These are phyloP conservation scores for Phytopythium kandeliae DNA, from an alignment of 352 stramenopile genomes.

Conservation along the genomic window DNA sequence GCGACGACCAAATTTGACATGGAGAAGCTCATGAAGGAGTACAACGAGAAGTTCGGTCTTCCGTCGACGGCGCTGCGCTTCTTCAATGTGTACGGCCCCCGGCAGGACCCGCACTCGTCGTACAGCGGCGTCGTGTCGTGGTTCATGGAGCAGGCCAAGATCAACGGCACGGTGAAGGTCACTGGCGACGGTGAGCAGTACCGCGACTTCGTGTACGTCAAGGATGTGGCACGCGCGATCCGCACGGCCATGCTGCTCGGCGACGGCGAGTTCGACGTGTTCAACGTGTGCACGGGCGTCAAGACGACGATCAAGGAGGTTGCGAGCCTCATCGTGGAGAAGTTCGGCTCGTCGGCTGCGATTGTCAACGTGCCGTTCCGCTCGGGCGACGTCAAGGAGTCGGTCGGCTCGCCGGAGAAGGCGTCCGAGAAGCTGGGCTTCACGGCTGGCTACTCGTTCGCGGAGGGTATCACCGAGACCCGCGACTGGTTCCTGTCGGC, in stretches of 20 bases:
- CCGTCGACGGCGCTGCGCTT: conserved; percentile 51
- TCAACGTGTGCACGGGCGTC: conserved; percentile 60
- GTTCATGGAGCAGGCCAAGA: conserved; percentile 64
- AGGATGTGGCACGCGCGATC: conserved; percentile 55
- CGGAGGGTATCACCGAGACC: conserved; percentile 35
- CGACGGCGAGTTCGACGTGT: conserved; percentile 46
- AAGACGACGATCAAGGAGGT: conserved; percentile 50
- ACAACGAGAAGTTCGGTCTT: conserved; percentile 37
- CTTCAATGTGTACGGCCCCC: conserved; percentile 61
- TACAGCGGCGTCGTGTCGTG: conserved; percentile 60
- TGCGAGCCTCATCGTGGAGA: conserved; percentile 32
- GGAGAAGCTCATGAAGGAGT: conserved; percentile 48
- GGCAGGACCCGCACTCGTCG: conserved; percentile 53
- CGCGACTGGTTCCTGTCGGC: conserved; percentile 48
- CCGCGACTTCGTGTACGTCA: conserved; percentile 62
- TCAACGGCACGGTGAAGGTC: conserved; percentile 52
- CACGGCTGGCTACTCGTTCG: conserved; percentile 33
- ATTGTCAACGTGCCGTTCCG: conserved; percentile 46
- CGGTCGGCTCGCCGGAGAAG: conserved; percentile 42
- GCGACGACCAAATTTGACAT: conserved; percentile 61
- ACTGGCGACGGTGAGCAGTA: conserved; percentile 48
- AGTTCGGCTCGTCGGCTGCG: conserved; percentile 32
- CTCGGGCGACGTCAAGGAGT: conserved; percentile 53
- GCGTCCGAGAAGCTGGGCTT: conserved; percentile 41
- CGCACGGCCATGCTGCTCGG: conserved; percentile 44